Evolutionary conservation across 495 filamentous ascomycete species (phyloP).

Genomic region (Hyaloscypha bicolor): DNA sequence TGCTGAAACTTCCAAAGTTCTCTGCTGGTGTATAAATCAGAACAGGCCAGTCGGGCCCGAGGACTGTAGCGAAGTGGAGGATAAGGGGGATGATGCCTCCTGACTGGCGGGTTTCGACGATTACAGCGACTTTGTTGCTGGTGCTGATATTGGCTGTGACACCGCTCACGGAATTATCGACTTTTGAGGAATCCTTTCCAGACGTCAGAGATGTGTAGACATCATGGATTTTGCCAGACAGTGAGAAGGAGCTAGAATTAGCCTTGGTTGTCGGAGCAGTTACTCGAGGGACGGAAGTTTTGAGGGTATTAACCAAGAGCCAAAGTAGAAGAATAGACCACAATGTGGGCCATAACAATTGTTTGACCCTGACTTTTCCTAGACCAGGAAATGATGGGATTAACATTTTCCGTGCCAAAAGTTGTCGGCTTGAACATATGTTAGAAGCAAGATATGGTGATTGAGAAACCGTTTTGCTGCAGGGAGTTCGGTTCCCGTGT

Average conservation of each 20-base stretch:
- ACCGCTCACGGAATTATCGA: background rate
- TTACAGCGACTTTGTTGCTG: slow-evolving; percentile 28
- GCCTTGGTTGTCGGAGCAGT: background rate
- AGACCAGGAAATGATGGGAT: background rate
- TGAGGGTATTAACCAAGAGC: background rate
- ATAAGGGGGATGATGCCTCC: slow-evolving; percentile 27
- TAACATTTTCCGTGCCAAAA: background rate
- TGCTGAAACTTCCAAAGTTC: slow-evolving; percentile 23
- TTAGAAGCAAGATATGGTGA: background rate
- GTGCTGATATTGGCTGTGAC: slow-evolving; percentile 24
- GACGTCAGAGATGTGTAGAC: background rate
- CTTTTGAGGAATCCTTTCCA: too few species aligned
- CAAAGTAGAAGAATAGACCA: background rate
- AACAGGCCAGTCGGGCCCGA: slow-evolving; percentile 38
- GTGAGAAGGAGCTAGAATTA: background rate
- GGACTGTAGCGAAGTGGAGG: slow-evolving; percentile 38
- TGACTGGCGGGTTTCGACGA: slow-evolving; percentile 26
- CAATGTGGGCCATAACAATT: background rate
- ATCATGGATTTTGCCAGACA: background rate
- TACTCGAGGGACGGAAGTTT: background rate
- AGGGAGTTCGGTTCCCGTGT: background rate
- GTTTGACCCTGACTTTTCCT: background rate
- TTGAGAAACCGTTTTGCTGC: background rate
- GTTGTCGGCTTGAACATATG: background rate
- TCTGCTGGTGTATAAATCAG: slow-evolving; percentile 33